Conservation (phyloP, 331 rosid genomes). For the Pyrus hybrid region DNA sequence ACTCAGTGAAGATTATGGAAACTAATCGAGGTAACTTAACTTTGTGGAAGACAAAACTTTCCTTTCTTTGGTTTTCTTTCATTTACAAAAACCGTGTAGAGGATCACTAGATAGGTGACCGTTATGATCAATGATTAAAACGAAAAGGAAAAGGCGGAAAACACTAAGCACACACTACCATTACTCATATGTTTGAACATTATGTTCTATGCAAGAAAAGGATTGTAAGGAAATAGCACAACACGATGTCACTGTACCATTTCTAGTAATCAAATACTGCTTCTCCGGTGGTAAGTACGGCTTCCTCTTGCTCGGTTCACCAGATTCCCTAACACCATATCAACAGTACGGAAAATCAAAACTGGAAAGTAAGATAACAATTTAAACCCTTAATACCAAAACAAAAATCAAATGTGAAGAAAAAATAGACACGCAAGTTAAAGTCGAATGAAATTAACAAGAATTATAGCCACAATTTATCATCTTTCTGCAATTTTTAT, state of each 20-base stretch:
- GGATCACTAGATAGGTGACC: neutral
- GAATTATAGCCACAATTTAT: neutral
- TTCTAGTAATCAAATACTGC: constrained; percentile 86
- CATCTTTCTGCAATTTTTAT: neutral
- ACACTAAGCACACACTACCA: neutral
- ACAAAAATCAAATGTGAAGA: neutral
- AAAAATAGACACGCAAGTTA: neutral
- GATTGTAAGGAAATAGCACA: neutral
- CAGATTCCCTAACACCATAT: constrained; percentile 64
- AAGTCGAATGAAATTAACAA: neutral
- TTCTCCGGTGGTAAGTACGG: constrained; percentile 74
- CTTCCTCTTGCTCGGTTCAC: constrained; percentile 90
- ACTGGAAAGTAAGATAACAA: neutral
- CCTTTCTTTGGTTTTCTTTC: neutral
- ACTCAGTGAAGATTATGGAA: neutral
- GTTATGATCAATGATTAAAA: neutral
- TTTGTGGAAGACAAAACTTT: neutral
- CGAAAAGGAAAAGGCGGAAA: neutral
- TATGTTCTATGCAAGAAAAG: neutral
- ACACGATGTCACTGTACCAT: constrained; percentile 34
- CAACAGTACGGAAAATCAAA: neutral
- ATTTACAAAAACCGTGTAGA: neutral
- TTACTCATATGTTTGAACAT: neutral
- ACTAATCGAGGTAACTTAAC: neutral
- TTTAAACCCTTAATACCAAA: neutral